Percentiles rank a stretch among this genome's conserved stretches.
phyloP scores from a whole-genome alignment of 192 early-diverging fungal species.

The Lobosporangium transversale region DNA sequence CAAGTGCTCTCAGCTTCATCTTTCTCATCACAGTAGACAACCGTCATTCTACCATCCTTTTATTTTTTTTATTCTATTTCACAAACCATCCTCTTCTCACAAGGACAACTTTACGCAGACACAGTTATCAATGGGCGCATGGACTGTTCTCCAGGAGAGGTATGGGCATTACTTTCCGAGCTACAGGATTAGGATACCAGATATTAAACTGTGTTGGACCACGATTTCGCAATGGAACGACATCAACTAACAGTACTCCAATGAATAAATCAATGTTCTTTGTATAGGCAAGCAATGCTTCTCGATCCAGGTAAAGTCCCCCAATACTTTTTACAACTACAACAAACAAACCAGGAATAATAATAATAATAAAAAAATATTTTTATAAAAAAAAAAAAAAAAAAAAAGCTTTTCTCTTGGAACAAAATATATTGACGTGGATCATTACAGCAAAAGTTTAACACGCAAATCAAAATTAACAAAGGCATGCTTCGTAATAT shows the following conservation, averaged over 20 bases:
- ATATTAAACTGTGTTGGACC: too few relatives aligned
- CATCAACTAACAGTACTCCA: too few relatives aligned
- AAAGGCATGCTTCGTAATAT: neutral
- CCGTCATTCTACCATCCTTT: neutral
- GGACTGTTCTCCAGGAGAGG: conserved; percentile 55
- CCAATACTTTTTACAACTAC: neutral
- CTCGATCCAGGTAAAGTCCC: conserved; percentile 74
- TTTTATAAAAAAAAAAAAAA: neutral
- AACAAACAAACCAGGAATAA: too few relatives aligned
- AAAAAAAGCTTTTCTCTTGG: too few relatives aligned
- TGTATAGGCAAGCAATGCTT: conserved; percentile 68
- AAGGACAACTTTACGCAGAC: conserved; percentile 1
- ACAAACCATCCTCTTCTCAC: neutral
- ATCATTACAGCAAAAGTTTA: too few relatives aligned
- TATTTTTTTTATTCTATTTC: neutral
- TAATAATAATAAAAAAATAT: too few relatives aligned
- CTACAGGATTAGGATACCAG: too few relatives aligned
- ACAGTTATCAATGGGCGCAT: conserved; percentile 45
- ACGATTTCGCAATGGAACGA: neutral
- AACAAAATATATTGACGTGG: too few relatives aligned
- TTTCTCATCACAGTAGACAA: neutral
- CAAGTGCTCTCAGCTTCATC: neutral
- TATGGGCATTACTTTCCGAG: too few relatives aligned
- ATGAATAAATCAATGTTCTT: too few relatives aligned
- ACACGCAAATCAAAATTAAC: neutral